Percentiles rank a stretch among this genome's conserved stretches.
Conservation (phyloP, 495 filamentous ascomycete species). For the Immersiella caudata region DNA sequence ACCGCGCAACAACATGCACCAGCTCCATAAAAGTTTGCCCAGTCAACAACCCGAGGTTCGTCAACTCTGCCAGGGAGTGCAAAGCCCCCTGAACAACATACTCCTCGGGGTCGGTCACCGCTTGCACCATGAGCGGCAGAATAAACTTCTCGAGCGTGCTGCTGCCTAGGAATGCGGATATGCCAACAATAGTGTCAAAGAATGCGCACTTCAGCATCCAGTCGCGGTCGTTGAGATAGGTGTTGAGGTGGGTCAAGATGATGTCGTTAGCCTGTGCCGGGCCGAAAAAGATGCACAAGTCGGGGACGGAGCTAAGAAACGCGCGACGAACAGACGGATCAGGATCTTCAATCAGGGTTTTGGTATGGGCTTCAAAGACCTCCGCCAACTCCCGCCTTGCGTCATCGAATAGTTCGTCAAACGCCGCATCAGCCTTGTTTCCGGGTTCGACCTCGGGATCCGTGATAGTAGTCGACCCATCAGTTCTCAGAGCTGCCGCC, state of each 20-base stretch:
- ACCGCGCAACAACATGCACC: constrained; percentile 75
- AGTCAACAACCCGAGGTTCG: constrained; percentile 83
- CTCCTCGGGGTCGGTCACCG: constrained; percentile 94
- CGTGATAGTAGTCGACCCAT: constrained; percentile 75
- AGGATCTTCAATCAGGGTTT: constrained; percentile 81
- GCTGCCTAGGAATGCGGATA: constrained; percentile 86
- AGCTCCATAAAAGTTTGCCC: constrained; percentile 84
- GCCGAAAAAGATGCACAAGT: constrained; percentile 94
- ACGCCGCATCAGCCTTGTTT: constrained; percentile 57
- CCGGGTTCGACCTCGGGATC: constrained; percentile 83
- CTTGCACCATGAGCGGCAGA: constrained; percentile 92
- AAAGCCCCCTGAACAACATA: constrained; percentile 91
- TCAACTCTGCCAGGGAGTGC: constrained; percentile 85
- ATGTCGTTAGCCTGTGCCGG: constrained; percentile 88
- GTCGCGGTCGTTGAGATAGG: constrained; percentile 93
- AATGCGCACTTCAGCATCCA: constrained; percentile 98
- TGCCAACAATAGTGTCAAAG: constrained; percentile 92
- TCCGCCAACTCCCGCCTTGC: constrained; percentile 74
- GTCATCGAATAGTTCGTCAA: constrained; percentile 81
- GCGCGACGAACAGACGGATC: constrained; percentile 89
- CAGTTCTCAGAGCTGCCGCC: constrained; percentile 83
- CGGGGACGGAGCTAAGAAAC: constrained; percentile 90
- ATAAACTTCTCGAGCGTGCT: constrained; percentile 93
- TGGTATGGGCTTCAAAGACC: constrained; percentile 84
- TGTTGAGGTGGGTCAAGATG: constrained; percentile 92